Evolutionary conservation across 2,329 filamentous ascomycete genomes (phyloP).

Genomic region (Didymella arachidicola): DNA sequence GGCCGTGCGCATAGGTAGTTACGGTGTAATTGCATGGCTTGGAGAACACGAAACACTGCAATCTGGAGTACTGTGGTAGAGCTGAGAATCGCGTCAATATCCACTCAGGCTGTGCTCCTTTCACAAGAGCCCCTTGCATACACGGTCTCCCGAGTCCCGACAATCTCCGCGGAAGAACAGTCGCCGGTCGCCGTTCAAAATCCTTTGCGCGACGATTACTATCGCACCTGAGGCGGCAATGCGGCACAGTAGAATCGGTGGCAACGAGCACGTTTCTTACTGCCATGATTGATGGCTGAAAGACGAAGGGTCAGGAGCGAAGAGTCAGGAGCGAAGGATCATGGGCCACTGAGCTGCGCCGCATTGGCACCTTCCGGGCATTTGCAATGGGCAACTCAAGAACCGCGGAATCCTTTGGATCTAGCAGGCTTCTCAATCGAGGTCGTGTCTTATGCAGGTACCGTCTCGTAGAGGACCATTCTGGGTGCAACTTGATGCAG

Average conservation of each 20-base stretch:
- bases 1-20: background rate
- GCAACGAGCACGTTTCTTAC: conserved; percentile 1
- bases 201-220: conserved; percentile 9
- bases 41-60: background rate
- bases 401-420: background rate
- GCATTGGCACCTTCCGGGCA: conserved; percentile 1
- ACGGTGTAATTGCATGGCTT: background rate
- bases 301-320: background rate
- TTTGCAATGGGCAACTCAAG: background rate
- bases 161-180: conserved; percentile 2
- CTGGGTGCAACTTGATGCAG: background rate
- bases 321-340: background rate
- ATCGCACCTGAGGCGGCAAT: conserved; percentile 1
- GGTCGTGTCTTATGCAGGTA: conserved; percentile 3
- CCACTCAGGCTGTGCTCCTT: conserved; percentile 2
- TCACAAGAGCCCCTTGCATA: conserved; percentile 8
- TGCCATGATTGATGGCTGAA: background rate
- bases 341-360: conserved; percentile 11
- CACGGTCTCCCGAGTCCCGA: background rate
- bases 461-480: conserved; percentile 1
- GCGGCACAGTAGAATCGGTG: conserved; percentile 10
- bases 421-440: background rate
- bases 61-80: background rate
- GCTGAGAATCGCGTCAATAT: background rate
- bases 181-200: conserved; percentile 1